phyloP scores from a whole-genome alignment of 164 flowering plant species.

The Brasenia schreberi region DNA sequence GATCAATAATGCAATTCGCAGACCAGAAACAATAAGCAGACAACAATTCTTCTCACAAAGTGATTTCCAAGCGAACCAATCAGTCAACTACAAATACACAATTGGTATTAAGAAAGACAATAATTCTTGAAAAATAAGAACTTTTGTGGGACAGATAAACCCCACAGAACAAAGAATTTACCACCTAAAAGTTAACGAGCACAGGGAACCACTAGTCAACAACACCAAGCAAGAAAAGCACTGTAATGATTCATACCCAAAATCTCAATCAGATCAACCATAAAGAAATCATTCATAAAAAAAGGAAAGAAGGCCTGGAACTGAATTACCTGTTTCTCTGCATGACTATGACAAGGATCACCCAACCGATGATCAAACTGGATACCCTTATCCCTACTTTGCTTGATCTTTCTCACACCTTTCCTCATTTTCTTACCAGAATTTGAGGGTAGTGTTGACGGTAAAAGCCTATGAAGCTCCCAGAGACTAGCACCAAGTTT shows the following conservation, averaged over 20 bases:
- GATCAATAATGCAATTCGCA: not conserved
- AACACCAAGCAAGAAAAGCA: not conserved
- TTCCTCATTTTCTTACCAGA: slow-evolving; percentile 1
- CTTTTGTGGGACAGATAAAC: not conserved
- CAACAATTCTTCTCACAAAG: not conserved
- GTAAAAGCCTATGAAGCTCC: slow-evolving; percentile 27
- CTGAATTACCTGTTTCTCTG: slow-evolving; percentile 17
- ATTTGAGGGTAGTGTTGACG: slow-evolving; percentile 1
- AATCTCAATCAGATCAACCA: not conserved
- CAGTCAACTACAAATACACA: not conserved
- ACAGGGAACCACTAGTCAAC: not conserved
- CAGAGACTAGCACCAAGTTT: slow-evolving; percentile 63
- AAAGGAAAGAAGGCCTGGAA: not conserved
- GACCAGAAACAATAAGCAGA: not conserved
- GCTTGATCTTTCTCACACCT: not conserved
- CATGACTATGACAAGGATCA: slow-evolving; percentile 38
- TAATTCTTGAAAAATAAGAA: too few species aligned
- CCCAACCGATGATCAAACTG: slow-evolving; percentile 20
- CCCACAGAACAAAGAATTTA: not conserved
- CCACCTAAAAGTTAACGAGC: not conserved
- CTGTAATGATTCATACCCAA: not conserved
- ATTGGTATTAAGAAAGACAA: too few species aligned
- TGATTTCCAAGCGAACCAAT: not conserved
- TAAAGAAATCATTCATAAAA: not conserved
- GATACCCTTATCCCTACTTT: slow-evolving; percentile 19